Conservation (phyloP, 2,329 filamentous ascomycete species). For the Knoxdaviesia capensis region DNA sequence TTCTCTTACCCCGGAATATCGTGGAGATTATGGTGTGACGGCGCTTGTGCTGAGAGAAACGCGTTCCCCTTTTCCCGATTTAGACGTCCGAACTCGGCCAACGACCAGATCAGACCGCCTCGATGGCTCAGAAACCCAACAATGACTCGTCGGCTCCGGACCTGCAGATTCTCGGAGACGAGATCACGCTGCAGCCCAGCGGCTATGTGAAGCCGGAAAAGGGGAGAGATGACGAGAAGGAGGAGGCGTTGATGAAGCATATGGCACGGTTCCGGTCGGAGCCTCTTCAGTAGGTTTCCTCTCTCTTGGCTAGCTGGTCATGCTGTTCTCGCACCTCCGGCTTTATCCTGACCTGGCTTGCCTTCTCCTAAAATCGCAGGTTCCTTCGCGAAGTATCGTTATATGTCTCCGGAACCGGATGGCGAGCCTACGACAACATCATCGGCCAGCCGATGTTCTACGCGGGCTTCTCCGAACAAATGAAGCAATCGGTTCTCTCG, state of each 20-base stretch:
- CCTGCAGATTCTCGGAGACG: conserved; percentile 54
- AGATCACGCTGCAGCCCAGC: conserved; percentile 55
- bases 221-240: conserved; percentile 28
- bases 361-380: conserved; percentile 20
- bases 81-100: no score
- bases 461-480: conserved; percentile 73
- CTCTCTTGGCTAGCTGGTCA: neutral
- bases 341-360: neutral
- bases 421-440: conserved; percentile 81
- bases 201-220: conserved; percentile 36
- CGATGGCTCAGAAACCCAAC: conserved; percentile 6
- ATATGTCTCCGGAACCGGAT: conserved; percentile 82
- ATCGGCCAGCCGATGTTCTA: conserved; percentile 92
- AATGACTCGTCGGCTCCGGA: conserved; percentile 40
- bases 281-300: conserved; percentile 31
- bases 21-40: no score
- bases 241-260: conserved; percentile 56
- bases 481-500: conserved; percentile 59
- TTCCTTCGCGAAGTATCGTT: conserved; percentile 88
- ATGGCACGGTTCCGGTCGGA: conserved; percentile 70
- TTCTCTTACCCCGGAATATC: no score
- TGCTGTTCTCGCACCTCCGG: neutral
- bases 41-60: no score
- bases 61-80: no score
- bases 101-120: neutral